Evolutionary conservation across 306 rosid species (phyloP).

Genomic region (Acmispon strigosus): DNA sequence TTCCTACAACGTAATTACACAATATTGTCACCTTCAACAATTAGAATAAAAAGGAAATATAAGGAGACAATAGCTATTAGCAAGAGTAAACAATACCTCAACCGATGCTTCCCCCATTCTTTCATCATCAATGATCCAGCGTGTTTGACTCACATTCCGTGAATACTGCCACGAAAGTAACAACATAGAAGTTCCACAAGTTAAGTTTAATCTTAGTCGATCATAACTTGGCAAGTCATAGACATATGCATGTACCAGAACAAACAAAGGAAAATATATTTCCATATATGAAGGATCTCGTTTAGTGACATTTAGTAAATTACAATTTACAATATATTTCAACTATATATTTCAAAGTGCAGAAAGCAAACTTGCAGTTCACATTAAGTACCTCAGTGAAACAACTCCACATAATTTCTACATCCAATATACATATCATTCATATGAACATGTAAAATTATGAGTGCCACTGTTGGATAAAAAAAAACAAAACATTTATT

Average conservation of each 20-base stretch:
- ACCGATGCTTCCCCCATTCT: slow-evolving; percentile 98
- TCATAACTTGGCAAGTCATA: slow-evolving; percentile 5
- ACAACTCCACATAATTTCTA: background rate
- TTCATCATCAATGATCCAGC: slow-evolving; percentile 92
- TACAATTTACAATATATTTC: background rate
- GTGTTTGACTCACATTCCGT: slow-evolving; percentile 90
- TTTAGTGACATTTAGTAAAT: background rate
- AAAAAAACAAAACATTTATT: background rate
- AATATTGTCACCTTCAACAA: slow-evolving; percentile 22
- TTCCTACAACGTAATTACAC: slow-evolving; percentile 51
- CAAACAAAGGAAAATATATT: background rate
- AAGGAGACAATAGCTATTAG: slow-evolving; percentile 2
- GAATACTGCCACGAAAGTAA: slow-evolving; percentile 61
- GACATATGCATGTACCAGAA: background rate
- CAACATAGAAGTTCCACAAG: slow-evolving; percentile 17
- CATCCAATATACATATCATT: background rate
- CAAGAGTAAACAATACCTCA: slow-evolving; percentile 49
- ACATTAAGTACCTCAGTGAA: background rate
- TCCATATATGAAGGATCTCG: background rate
- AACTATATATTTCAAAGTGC: background rate
- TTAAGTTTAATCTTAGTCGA: slow-evolving; percentile 9
- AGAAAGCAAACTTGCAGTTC: background rate
- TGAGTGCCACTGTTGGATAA: background rate
- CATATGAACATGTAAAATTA: background rate
- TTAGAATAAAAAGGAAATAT: slow-evolving; percentile 11